A percentile compares a stretch with the other conserved stretches of the same genome.
Conservation (phyloP, 495 filamentous ascomycete genomes). For the Bryoglossum gracile region DNA sequence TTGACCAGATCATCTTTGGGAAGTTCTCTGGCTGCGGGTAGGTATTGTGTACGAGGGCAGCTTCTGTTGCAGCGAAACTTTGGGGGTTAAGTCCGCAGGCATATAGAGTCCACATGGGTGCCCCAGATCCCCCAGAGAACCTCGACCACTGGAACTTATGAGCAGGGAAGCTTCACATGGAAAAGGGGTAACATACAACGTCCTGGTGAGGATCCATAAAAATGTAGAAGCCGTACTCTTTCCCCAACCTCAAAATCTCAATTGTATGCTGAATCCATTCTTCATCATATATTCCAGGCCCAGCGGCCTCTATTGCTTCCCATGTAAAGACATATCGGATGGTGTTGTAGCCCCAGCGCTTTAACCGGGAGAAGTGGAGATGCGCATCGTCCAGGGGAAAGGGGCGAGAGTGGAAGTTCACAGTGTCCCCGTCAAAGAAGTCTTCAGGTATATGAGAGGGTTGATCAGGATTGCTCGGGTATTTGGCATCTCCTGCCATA, state of each 20-base stretch:
- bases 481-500: slow-evolving; percentile 57
- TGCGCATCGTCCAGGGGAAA: slow-evolving; percentile 79
- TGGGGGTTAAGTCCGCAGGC: slow-evolving; percentile 84
- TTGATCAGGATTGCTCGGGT: slow-evolving; percentile 65
- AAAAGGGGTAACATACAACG: slow-evolving; percentile 8
- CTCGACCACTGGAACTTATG: slow-evolving; percentile 62
- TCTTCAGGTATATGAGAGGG: slow-evolving; percentile 70
- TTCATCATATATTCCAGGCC: slow-evolving; percentile 91
- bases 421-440: slow-evolving; percentile 89
- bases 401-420: slow-evolving; percentile 82
- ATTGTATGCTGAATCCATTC: slow-evolving; percentile 91
- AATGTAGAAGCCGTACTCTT: slow-evolving; percentile 85
- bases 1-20: slow-evolving; percentile 99
- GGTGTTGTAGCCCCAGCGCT: slow-evolving; percentile 87
- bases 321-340: slow-evolving; percentile 96
- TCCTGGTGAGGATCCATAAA: slow-evolving; percentile 75
- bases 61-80: slow-evolving; percentile 78
- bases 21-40: slow-evolving; percentile 81
- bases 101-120: slow-evolving; percentile 96
- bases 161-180: slow-evolving; percentile 18
- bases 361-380: slow-evolving; percentile 78
- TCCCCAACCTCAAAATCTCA: slow-evolving; percentile 71
- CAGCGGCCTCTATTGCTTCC: slow-evolving; percentile 95
- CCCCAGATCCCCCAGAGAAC: slow-evolving; percentile 88
- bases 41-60: slow-evolving; percentile 89